Conservation (phyloP, 2,329 filamentous ascomycete genomes). For the Parafenestella ontariensis region DNA sequence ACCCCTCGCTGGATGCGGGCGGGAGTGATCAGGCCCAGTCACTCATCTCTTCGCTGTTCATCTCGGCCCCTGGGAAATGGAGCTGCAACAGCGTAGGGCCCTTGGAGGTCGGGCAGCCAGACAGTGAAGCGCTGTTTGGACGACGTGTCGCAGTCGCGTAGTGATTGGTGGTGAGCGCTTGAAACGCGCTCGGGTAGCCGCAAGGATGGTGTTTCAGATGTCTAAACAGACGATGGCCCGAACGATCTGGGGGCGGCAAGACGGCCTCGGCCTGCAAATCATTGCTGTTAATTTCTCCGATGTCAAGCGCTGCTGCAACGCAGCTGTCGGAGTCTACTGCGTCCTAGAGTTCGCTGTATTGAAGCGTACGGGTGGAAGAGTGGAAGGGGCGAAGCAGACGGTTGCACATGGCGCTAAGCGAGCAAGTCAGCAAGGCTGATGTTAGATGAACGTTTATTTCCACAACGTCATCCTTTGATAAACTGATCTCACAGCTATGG, state of each 20-base stretch:
- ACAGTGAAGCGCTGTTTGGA: constrained; percentile 38
- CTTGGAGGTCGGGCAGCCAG: constrained; percentile 24
- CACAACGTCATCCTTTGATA: constrained; percentile 3
- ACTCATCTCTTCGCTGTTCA: constrained; percentile 11
- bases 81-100: constrained; percentile 14
- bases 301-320: constrained; percentile 16
- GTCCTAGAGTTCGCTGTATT: constrained; percentile 6
- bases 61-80: constrained; percentile 6
- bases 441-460: constrained; percentile 1
- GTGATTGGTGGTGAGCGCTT: constrained; percentile 43
- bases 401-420: constrained; percentile 5
- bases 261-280: constrained; percentile 23
- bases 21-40: constrained; percentile 22
- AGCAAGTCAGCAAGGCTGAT: constrained; percentile 1
- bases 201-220: constrained; percentile 41
- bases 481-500: not conserved
- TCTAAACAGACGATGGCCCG: constrained; percentile 31
- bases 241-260: constrained; percentile 42
- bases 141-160: constrained; percentile 35
- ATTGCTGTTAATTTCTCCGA: constrained; percentile 19
- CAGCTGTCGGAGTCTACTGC: not conserved
- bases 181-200: constrained; percentile 31
- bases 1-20: constrained; percentile 20
- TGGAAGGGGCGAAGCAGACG: not conserved
- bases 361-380: not conserved